Conservation (phyloP, 352 stramenopile species). For the Pythium oligandrum region DNA sequence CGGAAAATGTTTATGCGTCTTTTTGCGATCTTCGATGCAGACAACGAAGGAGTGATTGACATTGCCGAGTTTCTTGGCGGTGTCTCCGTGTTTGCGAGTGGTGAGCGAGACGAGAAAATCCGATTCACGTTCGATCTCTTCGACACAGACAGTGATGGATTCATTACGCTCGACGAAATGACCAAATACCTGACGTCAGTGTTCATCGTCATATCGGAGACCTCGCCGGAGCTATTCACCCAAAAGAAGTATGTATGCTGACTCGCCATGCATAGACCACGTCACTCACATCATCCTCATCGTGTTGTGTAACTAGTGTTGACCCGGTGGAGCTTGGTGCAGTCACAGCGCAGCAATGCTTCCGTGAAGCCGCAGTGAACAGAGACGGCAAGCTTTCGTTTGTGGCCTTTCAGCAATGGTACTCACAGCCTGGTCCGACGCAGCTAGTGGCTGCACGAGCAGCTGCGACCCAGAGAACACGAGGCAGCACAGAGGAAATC, state of each 20-base stretch:
- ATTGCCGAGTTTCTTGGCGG: conserved; percentile 78
- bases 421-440: conserved; percentile 55
- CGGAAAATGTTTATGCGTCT: conserved; percentile 71
- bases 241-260: conserved; percentile 44
- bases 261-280: neutral
- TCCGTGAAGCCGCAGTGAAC: conserved; percentile 61
- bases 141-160: conserved; percentile 77
- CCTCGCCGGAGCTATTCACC: conserved; percentile 64
- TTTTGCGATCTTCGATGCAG: conserved; percentile 74
- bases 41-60: conserved; percentile 62
- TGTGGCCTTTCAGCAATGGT: conserved; percentile 72
- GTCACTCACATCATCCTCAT: neutral
- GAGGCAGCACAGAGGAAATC: conserved; percentile 8
- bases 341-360: conserved; percentile 72
- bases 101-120: conserved; percentile 83
- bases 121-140: conserved; percentile 83
- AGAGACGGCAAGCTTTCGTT: conserved; percentile 68
- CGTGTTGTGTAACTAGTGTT: conserved; percentile 37
- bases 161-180: conserved; percentile 84
- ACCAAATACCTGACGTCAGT: conserved; percentile 82
- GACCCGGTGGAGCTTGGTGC: conserved; percentile 57
- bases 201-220: conserved; percentile 74
- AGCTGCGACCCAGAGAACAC: conserved; percentile 3
- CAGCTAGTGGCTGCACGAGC: conserved; percentile 26
- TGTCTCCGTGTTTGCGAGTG: conserved; percentile 75